Evolutionary conservation across 257 asterid genomes (phyloP).

Genomic region (Fraxinus cuspidata): DNA sequence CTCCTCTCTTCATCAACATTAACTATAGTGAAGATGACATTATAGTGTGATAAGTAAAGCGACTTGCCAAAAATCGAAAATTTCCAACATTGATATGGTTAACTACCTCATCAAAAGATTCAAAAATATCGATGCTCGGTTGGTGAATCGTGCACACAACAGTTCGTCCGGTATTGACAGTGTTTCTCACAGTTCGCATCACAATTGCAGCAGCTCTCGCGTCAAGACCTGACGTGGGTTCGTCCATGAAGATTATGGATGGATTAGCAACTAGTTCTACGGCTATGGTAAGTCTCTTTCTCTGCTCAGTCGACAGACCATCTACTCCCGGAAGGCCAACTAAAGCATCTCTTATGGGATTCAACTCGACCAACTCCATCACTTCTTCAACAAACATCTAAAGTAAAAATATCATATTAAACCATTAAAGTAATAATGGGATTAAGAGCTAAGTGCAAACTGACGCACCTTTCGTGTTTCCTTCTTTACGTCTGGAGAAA

Average conservation of each 20-base stretch:
- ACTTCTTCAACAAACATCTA: slow-evolving; percentile 92
- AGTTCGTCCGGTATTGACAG: slow-evolving; percentile 94
- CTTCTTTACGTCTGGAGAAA: neutral
- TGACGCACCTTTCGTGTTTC: neutral
- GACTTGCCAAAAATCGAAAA: neutral
- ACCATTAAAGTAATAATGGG: neutral
- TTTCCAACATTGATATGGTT: neutral
- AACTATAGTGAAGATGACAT: slow-evolving; percentile 45
- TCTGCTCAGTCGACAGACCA: slow-evolving; percentile 91
- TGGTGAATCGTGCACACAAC: slow-evolving; percentile 98
- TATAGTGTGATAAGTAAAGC: neutral
- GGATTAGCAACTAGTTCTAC: slow-evolving; percentile 98
- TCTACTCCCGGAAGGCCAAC: slow-evolving; percentile 87
- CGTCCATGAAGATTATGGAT: slow-evolving; percentile 93
- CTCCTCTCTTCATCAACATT: slow-evolving; percentile 90
- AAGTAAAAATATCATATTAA: neutral
- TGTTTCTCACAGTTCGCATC: slow-evolving; percentile 92
- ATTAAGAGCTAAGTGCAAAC: neutral
- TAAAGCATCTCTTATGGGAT: slow-evolving; percentile 67
- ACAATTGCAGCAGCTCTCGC: slow-evolving; percentile 99
- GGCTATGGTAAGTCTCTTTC: slow-evolving; percentile 92
- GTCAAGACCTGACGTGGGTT: slow-evolving; percentile 95
- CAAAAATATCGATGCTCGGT: slow-evolving; percentile 92
- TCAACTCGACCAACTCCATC: slow-evolving; percentile 83
- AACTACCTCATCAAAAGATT: slow-evolving; percentile 90